These are phyloP conservation scores for Hemisphaericaspora lyxosophila DNA, from an alignment of 1,139 yeast species.

Conservation along the genomic window DNA sequence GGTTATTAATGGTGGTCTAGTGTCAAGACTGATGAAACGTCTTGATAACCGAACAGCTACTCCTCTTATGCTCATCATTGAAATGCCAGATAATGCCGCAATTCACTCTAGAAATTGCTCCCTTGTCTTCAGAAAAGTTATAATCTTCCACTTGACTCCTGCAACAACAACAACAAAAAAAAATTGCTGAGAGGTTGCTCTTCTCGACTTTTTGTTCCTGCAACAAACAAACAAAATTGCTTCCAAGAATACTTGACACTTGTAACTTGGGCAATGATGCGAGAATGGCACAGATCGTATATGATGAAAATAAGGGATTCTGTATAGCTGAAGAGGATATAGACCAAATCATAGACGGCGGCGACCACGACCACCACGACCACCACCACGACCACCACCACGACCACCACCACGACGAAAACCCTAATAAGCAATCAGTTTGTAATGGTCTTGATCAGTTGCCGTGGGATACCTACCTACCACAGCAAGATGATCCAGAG, in stretches of 20 bases:
- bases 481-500: constrained; percentile 6
- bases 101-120: too few species aligned
- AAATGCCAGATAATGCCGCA: too few species aligned
- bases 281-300: constrained; percentile 14
- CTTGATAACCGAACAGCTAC: constrained; percentile 4
- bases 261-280: too few species aligned
- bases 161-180: too few species aligned
- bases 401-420: neutral
- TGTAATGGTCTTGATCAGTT: constrained; percentile 34
- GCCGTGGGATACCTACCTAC: constrained; percentile 23
- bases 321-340: constrained; percentile 15
- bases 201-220: too few species aligned
- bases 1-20: constrained; percentile 21
- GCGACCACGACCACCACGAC: neutral
- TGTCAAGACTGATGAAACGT: constrained; percentile 10
- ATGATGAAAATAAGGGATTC: constrained; percentile 25
- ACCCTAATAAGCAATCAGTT: neutral
- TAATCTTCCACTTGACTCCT: too few species aligned
- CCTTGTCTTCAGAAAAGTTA: too few species aligned
- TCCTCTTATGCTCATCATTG: too few species aligned
- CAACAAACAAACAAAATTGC: too few species aligned
- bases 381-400: too few species aligned
- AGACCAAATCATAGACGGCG: neutral
- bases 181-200: too few species aligned
- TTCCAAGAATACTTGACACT: too few species aligned